Evolutionary conservation across 164 flowering plant genomes (phyloP), one percentile per base, ranked within the genome.

Genomic region (Echeveria elegans): DNA sequence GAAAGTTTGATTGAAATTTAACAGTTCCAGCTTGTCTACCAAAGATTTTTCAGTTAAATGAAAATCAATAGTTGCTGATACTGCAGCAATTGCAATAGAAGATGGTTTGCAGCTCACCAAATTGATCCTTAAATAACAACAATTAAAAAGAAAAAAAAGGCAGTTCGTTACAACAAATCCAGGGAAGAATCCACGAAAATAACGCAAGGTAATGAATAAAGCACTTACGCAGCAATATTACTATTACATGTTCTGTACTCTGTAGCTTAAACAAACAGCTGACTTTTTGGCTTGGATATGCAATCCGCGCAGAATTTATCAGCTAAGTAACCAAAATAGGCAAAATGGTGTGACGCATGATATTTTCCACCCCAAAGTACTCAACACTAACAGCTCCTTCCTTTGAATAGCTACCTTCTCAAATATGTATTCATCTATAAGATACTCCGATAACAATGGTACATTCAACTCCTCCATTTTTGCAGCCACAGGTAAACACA

Each of bases 351-450:
- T 87, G 31, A 81, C 69, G 11, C 69, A 73, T 32, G 60, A 38
- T 90, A 91, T 73, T 64, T 76, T 83, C 97, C 96, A 91, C 29
- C 83, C 87, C 76, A 91, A 74, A 32, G 86, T 82, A 43, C 37
- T 74, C 72, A 89, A 74, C 8, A 91, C 84, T 74, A 82, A 30
- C 40, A 88, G 81, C 77, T 91, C 97, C 96, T 84, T 87, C 68
- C 73, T 83, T 65, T 78, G 80, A 65, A 88, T 83, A 41, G 72
- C 76, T 43, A 72, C 72, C 68, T 77, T 66, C 12, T 80, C 83
- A 59, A 91, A 87, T 29, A 63, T 59, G 66, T 50, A 81, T 0
- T 74, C 83, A 11, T 80, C 79, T 1, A 71, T 38, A 6, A 26
- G 74, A 61, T 78, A 83, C 43, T 86, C 81, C 4, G 85, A 72